These are phyloP conservation scores for Sclerotinia glacialis DNA, from an alignment of 2,329 filamentous ascomycete species.

Conservation along the genomic window DNA sequence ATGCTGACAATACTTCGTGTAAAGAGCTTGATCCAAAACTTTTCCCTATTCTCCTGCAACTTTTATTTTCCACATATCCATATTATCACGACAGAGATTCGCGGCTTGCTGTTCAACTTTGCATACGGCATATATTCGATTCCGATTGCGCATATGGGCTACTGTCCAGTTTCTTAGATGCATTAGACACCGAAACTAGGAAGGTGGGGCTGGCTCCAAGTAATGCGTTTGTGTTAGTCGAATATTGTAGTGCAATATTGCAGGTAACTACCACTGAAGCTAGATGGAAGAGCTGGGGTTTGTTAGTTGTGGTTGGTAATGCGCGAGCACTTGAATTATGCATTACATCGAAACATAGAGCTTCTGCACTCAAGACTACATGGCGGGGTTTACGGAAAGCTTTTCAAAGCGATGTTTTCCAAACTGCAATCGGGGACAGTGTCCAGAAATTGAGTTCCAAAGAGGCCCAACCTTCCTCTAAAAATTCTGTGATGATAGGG, in stretches of 20 bases:
- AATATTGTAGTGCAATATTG: conserved; percentile 83
- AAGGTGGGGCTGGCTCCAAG: conserved; percentile 75
- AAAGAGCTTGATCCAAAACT: conserved; percentile 42
- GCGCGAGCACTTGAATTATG: conserved; percentile 77
- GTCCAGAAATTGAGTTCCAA: conserved; percentile 70
- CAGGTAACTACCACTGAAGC: conserved; percentile 63
- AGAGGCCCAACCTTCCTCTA: conserved; percentile 58
- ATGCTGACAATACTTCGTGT: conserved; percentile 5
- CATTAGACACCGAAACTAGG: conserved; percentile 67
- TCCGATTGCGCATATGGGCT: conserved; percentile 53
- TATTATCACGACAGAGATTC: conserved; percentile 85
- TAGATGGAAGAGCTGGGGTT: conserved; percentile 62
- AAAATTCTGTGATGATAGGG: conserved; percentile 75
- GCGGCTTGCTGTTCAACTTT: conserved; percentile 77
- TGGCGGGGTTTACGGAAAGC: conserved; percentile 76
- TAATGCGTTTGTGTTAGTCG: conserved; percentile 83
- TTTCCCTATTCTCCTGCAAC: conserved; percentile 57
- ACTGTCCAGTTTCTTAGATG: conserved; percentile 62
- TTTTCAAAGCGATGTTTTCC: conserved; percentile 53
- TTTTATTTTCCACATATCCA: conserved; percentile 84
- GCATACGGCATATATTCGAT: conserved; percentile 66
- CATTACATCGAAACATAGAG: conserved; percentile 61
- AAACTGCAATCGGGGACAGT: conserved; percentile 45
- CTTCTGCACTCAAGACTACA: conserved; percentile 74
- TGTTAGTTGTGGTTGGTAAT: conserved; percentile 64